Base-by-base conservation (phyloP, 495 filamentous ascomycete genomes). In the Aspergillus biplanus region DNA sequence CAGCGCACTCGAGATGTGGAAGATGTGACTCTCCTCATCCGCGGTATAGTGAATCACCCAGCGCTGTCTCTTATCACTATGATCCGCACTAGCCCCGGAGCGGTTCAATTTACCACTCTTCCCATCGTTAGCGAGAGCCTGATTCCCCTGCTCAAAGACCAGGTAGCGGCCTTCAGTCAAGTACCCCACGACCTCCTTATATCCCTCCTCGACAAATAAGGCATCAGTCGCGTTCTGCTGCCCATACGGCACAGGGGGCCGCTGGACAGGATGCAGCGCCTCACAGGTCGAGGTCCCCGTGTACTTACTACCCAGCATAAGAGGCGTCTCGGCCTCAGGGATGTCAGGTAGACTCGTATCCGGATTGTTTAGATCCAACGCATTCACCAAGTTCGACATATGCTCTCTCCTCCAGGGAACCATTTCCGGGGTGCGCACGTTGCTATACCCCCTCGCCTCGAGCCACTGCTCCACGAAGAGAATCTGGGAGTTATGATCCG, bases 401-500 rank as follows among this genome's bases (percentile, higher is more conserved):
- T 85, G 80, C 4, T 71, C 67, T 2, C 83, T 78, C 33, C 83
- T 75, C 83, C 83, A 86, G 5, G 71, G 59, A 0, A 78, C 76
- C 76, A 86, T 84, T 64, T 84, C 72, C 27, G 77, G 67, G 0
- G 83, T 83, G 35, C 63, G 68, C 31, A 84, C 72, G 39, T 82
- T 74, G n/a, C 71, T 69, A 65, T 80, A 74, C n/a, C 82, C 82
- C 55, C 80, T 79, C 3, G 82, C 78, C 9, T 67, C 67, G 6
- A 84, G 67, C 82, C 82, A 85, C 62, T 84, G 58, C 69, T 86
- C 83, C 12, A 86, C 59, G 64, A 86, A 86, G 50, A 82, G 66
- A 37, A 86, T 84, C 66, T 85, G 83, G 5, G 82, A 84, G 70
- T 82, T 85, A 67, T 86, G 83, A 66, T 86, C 83, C 37, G 80